Conservation (phyloP, 306 rosid species). For the Ceratonia siliqua region DNA sequence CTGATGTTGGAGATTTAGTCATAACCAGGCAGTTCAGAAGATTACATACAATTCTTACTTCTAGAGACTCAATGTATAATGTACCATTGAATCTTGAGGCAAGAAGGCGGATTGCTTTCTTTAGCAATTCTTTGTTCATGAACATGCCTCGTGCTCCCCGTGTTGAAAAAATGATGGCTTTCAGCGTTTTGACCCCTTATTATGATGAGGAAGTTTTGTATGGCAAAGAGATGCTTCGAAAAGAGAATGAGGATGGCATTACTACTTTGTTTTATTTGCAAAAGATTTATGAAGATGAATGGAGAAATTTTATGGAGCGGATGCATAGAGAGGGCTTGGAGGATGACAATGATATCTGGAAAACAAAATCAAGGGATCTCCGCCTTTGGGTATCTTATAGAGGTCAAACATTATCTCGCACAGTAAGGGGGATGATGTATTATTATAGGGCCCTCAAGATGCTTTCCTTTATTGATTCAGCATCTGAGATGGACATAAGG, state of each 20-base stretch:
- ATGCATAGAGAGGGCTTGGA: conserved; percentile 75
- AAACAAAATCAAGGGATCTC: conserved; percentile 57
- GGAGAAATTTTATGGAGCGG: conserved; percentile 87
- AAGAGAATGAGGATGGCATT: conserved; percentile 88
- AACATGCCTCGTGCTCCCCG: conserved; percentile 92
- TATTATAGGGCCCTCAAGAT: conserved; percentile 81
- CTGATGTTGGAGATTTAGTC: conserved; percentile 54
- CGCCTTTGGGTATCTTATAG: conserved; percentile 91
- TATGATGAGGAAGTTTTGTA: conserved; percentile 85
- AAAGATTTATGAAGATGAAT: conserved; percentile 88
- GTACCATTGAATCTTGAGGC: conserved; percentile 87
- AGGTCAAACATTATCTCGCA: conserved; percentile 94
- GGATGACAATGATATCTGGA: conserved; percentile 69
- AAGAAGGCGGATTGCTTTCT: conserved; percentile 82
- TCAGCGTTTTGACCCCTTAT: conserved; percentile 88
- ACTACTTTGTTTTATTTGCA: conserved; percentile 87
- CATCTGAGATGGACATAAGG: conserved; percentile 73
- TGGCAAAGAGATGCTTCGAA: conserved; percentile 61
- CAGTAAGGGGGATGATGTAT: conserved; percentile 98
- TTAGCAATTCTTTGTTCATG: conserved; percentile 92
- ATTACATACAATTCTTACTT: conserved; percentile 75
- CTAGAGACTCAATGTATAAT: conserved; percentile 81
- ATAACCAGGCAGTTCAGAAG: conserved; percentile 72
- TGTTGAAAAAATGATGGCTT: conserved; percentile 90
- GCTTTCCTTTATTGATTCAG: conserved; percentile 88